A percentile compares a stretch with the other conserved stretches of the same genome.
These are phyloP conservation scores for Cephaloascus albidus DNA, from an alignment of 805 yeast genomes.

Conservation along the genomic window DNA sequence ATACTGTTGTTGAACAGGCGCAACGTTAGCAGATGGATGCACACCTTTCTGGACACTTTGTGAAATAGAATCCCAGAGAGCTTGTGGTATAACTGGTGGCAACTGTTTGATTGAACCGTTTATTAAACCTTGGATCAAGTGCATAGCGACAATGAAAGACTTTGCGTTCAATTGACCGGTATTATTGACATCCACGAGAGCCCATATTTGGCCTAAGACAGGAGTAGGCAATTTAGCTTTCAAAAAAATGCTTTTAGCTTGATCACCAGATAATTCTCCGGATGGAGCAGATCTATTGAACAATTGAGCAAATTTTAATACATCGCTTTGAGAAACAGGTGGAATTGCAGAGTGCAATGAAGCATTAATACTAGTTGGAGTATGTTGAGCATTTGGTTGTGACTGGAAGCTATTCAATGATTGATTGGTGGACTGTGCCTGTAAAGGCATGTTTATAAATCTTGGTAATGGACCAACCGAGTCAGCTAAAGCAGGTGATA, in stretches of 20 bases:
- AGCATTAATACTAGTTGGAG: slow-evolving; percentile 17
- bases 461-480: slow-evolving; percentile 57
- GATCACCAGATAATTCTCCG: slow-evolving; percentile 61
- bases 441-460: slow-evolving; percentile 30
- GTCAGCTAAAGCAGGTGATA: slow-evolving; percentile 42
- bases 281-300: slow-evolving; percentile 59
- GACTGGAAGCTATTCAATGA: slow-evolving; percentile 18
- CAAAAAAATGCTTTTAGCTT: slow-evolving; percentile 77
- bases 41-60: background rate
- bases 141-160: slow-evolving; percentile 91
- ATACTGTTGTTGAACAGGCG: slow-evolving; percentile 24
- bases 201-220: slow-evolving; percentile 82
- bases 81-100: slow-evolving; percentile 31
- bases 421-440: slow-evolving; percentile 25
- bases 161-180: slow-evolving; percentile 63
- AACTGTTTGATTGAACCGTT: slow-evolving; percentile 55
- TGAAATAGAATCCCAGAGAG: slow-evolving; percentile 22
- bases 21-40: slow-evolving; percentile 2
- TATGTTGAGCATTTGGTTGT: slow-evolving; percentile 26
- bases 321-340: slow-evolving; percentile 46
- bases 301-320: slow-evolving; percentile 56
- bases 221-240: slow-evolving; percentile 81
- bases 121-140: slow-evolving; percentile 75
- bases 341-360: slow-evolving; percentile 34
- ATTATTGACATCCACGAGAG: slow-evolving; percentile 68